Evolutionary conservation across 202 grass and related monocot genomes (phyloP).

Genomic region (Eragrostis tef): DNA sequence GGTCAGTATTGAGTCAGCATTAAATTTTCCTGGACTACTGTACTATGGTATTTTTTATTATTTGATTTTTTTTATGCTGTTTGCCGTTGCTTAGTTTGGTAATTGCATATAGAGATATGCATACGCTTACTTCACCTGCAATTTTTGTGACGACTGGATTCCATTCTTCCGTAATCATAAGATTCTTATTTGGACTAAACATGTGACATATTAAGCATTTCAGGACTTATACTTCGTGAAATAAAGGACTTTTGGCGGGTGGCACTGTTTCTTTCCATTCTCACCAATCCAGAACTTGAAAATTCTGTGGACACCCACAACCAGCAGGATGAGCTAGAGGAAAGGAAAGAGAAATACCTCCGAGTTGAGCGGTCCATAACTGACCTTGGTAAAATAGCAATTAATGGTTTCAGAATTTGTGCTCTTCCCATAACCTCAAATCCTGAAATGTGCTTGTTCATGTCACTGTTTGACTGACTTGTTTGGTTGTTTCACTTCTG

Average conservation of each 20-base stretch:
- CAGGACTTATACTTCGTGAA: conserved; percentile 86
- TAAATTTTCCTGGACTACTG: conserved; percentile 16
- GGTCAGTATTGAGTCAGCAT: conserved; percentile 55
- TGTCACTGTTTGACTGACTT: not conserved
- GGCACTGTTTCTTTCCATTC: conserved; percentile 63
- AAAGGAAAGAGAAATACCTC: conserved; percentile 60
- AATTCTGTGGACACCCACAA: conserved; percentile 32
- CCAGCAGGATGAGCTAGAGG: conserved; percentile 49
- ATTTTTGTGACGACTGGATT: conserved; percentile 1
- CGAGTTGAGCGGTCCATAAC: conserved; percentile 59
- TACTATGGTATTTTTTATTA: conserved; percentile 8
- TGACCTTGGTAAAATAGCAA: conserved; percentile 60
- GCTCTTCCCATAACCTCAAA: not conserved
- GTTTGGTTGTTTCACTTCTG: not conserved
- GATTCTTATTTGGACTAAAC: conserved; percentile 22
- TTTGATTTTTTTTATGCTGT: not conserved
- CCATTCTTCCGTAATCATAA: not conserved
- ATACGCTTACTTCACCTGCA: conserved; percentile 9
- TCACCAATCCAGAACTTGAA: conserved; percentile 49
- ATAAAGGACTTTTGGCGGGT: conserved; percentile 88
- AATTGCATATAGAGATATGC: not conserved
- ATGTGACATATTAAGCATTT: conserved; percentile 27
- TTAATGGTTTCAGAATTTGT: conserved; percentile 8
- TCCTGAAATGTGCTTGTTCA: conserved; percentile 2
- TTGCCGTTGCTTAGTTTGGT: not conserved